Conservation (phyloP, 2,329 filamentous ascomycete genomes). For the Knufia fluminis region DNA sequence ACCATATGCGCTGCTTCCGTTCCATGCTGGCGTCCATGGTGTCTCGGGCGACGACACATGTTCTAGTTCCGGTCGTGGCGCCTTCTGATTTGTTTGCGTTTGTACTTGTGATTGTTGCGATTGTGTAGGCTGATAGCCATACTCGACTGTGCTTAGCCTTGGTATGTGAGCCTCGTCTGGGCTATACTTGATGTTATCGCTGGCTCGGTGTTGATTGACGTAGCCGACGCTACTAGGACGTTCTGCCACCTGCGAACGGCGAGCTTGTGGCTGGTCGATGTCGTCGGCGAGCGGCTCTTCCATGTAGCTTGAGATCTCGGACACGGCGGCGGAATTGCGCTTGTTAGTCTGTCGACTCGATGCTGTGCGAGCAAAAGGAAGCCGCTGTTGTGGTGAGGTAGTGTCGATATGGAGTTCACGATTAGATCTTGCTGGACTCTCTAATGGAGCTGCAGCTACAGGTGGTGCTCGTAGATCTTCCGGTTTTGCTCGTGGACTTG, state of each 20-base stretch:
- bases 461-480: not conserved
- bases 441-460: conserved; percentile 12
- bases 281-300: not conserved
- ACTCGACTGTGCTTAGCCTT: not conserved
- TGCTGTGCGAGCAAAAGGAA: conserved; percentile 19
- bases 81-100: not conserved
- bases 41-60: not conserved
- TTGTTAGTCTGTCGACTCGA: conserved; percentile 27
- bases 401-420: not conserved
- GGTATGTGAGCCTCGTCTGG: conserved; percentile 24
- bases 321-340: conserved; percentile 20
- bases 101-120: not conserved
- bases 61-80: not conserved
- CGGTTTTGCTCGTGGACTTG: conserved; percentile 23
- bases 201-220: conserved; percentile 40
- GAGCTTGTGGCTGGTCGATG: not conserved
- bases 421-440: conserved; percentile 1
- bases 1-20: conserved; percentile 1
- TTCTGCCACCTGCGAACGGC: conserved; percentile 14
- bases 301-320: conserved; percentile 5
- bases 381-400: conserved; percentile 7
- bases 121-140: conserved; percentile 1
- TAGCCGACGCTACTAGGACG: conserved; percentile 43
- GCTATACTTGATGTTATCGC: conserved; percentile 39
- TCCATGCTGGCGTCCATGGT: conserved; percentile 8